Evolutionary conservation across 2,329 filamentous ascomycete genomes (phyloP).

Genomic region (Exophiala phaeomuriformis): DNA sequence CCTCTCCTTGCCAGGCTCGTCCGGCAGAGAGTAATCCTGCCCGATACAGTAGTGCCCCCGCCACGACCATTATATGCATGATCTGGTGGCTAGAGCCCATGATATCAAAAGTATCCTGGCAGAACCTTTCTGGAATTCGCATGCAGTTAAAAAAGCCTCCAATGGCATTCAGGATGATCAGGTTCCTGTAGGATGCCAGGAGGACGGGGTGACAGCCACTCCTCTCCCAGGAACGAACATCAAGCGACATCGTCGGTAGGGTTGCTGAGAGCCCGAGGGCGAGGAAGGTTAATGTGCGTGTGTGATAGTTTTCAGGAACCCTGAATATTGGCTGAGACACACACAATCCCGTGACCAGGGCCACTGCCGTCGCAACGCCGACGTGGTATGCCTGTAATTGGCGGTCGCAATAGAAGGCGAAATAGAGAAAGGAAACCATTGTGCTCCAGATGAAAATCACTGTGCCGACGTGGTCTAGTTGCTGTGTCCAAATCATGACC

Average conservation of each 20-base stretch:
- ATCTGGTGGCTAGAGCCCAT: too few species aligned
- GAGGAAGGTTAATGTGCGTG: conserved; percentile 1
- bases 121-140: conserved; percentile 5
- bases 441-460: not conserved
- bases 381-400: conserved; percentile 1
- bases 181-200: conserved; percentile 3
- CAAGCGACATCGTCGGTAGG: conserved; percentile 5
- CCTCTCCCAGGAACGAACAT: conserved; percentile 4
- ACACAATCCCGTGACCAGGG: conserved; percentile 1
- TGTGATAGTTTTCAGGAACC: conserved; percentile 2
- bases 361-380: conserved; percentile 1
- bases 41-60: too few species aligned
- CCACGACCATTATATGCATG: too few species aligned
- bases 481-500: not conserved
- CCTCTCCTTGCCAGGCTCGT: too few species aligned
- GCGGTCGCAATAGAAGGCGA: not conserved
- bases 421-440: conserved; percentile 1
- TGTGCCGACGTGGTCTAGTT: not conserved
- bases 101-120: conserved; percentile 4
- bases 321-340: conserved; percentile 4
- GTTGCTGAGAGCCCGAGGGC: conserved; percentile 3
- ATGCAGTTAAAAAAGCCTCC: conserved; percentile 3
- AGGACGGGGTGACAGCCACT: conserved; percentile 1
- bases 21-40: too few species aligned
- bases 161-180: conserved; percentile 8